Evolutionary conservation across 2,329 filamentous ascomycete genomes (phyloP), one percentile per base, ranked within the genome.

Genomic region (Sporothrix pallida): DNA sequence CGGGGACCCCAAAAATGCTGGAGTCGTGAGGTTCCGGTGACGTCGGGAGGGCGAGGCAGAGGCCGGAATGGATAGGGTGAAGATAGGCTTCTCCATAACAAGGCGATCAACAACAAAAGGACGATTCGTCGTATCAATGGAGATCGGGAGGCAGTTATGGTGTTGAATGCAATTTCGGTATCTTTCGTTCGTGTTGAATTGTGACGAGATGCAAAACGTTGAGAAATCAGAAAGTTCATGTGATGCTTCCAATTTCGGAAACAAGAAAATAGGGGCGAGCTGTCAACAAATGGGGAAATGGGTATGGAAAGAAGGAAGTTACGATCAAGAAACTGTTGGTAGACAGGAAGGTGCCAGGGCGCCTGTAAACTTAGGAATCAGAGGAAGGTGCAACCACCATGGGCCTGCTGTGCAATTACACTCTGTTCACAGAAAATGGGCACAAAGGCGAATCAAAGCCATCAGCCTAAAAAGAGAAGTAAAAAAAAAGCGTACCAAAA

Each of bases 1-100:
- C n/a, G 62, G n/a, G 42, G n/a, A 46, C 42, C 42, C 56, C 42
- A 5, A 58, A 70, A 23, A 54, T 42, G 65, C n/a, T 52, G 26
- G 26, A 20, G 17, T 20, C 8, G 9, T 13, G 46, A 37, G 23
- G 23, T 69, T 54, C 48, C 48, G 65, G 65, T 69, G 46, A 52
- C 48, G 48, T 69, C 48, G 65, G 65, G 48, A 54, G 48, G 9
- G 13, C 13, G 3, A 17, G 3, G 26, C 48, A 1, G 26, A 6
- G 48, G 15, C 23, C 46, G 65, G 42, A 20, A 63, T 46, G 60
- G 31, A n/a, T 17, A 62, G 58, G 58, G 7, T 37, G 52, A n/a
- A 20, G 62, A 1, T 3, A 44, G 13, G 3, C 37, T 26, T 23
- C 17, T 65, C 20, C 31, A 6, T n/a, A 20, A 23, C 31, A 10